These are phyloP conservation scores for Ceratobasidium sp. DNA, from an alignment of 1,284 basidiomycete species.

Conservation along the genomic window DNA sequence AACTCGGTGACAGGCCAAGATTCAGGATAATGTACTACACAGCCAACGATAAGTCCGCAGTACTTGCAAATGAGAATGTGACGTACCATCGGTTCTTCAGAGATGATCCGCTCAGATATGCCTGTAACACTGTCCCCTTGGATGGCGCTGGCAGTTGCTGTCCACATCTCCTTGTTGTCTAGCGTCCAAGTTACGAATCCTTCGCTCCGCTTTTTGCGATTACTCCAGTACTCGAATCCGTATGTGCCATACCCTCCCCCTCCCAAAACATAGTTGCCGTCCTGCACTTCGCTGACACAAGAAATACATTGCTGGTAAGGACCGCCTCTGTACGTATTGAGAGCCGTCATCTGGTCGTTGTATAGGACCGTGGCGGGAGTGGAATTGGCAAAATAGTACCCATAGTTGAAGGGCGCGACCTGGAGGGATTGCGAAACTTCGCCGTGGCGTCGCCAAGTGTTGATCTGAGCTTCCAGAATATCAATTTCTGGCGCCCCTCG, in stretches of 20 bases:
- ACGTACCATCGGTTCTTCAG: slow-evolving; percentile 79
- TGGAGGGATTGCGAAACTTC: slow-evolving; percentile 82
- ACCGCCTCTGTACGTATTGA: slow-evolving; percentile 80
- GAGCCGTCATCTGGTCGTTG: slow-evolving; percentile 58
- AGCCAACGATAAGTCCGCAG: neutral
- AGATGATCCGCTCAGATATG: slow-evolving; percentile 69
- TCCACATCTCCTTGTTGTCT: slow-evolving; percentile 69
- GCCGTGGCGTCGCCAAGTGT: slow-evolving; percentile 53
- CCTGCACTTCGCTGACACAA: slow-evolving; percentile 64
- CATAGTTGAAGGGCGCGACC: slow-evolving; percentile 78
- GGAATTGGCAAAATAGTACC: slow-evolving; percentile 67
- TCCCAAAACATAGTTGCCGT: slow-evolving; percentile 59
- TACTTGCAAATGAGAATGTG: slow-evolving; percentile 8
- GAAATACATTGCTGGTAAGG: slow-evolving; percentile 81
- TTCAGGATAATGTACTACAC: slow-evolving; percentile 75
- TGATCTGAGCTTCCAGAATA: slow-evolving; percentile 63
- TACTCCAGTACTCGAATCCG: slow-evolving; percentile 77
- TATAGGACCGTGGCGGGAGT: slow-evolving; percentile 62
- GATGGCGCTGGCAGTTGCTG: slow-evolving; percentile 63
- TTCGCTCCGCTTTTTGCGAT: slow-evolving; percentile 64
- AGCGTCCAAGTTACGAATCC: slow-evolving; percentile 80
- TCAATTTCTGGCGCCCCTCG: slow-evolving; percentile 72
- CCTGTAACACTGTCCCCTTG: slow-evolving; percentile 63
- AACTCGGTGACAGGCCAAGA: slow-evolving; percentile 72
- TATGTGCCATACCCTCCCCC: slow-evolving; percentile 61